Percentiles rank a stretch among this genome's conserved stretches.
These are phyloP conservation scores for Fusarium lateritium DNA, from an alignment of 2,329 filamentous ascomycete genomes.

Conservation along the genomic window DNA sequence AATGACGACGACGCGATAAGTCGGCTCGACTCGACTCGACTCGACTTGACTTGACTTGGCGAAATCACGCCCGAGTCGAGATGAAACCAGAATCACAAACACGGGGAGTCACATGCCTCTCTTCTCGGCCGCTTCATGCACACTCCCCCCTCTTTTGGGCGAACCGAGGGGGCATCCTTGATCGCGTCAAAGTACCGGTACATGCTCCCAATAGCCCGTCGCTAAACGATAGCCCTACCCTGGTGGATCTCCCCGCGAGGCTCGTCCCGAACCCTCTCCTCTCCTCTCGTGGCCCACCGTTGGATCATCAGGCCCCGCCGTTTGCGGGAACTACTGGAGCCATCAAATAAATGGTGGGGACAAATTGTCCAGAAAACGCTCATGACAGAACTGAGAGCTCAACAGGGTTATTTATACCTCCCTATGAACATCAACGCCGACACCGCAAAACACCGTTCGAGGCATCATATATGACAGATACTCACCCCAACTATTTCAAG, in stretches of 20 bases:
- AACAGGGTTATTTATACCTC: neutral
- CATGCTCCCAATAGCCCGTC: slow-evolving; percentile 5
- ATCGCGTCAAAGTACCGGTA: slow-evolving; percentile 35
- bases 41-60: neutral
- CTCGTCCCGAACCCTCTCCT: slow-evolving; percentile 40
- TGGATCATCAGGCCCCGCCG: slow-evolving; percentile 18
- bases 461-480: neutral
- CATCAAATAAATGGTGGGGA: slow-evolving; percentile 16
- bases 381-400: neutral
- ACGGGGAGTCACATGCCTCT: slow-evolving; percentile 36
- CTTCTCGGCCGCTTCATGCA: slow-evolving; percentile 28
- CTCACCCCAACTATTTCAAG: neutral
- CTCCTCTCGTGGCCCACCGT: slow-evolving; percentile 7
- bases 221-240: neutral
- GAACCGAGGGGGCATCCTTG: slow-evolving; percentile 22
- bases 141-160: slow-evolving; percentile 33
- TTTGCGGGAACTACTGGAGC: slow-evolving; percentile 29
- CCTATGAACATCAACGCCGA: neutral
- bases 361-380: neutral
- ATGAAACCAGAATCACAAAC: slow-evolving; percentile 32
- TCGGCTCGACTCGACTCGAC: neutral
- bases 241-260: slow-evolving; percentile 34
- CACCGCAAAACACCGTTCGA: neutral
- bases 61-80: neutral
- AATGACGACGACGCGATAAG: slow-evolving; percentile 1